A percentile compares a stretch with the other conserved stretches of the same genome.
These are phyloP conservation scores for Trichoderma koningiopsis DNA, from an alignment of 2,329 filamentous ascomycete species.

Conservation along the genomic window DNA sequence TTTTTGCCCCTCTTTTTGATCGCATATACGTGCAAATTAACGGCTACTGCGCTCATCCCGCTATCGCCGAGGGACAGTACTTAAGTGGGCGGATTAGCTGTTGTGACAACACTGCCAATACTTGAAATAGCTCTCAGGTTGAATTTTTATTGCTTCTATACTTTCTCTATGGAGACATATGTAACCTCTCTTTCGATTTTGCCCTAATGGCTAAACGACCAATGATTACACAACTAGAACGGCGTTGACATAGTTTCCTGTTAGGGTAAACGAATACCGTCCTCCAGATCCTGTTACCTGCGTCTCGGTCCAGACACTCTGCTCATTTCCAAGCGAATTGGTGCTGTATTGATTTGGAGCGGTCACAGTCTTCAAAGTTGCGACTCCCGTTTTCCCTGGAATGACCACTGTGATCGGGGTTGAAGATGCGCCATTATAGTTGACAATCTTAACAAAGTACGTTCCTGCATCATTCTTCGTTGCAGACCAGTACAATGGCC, in stretches of 20 bases:
- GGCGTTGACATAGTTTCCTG: neutral
- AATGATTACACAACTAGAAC: neutral
- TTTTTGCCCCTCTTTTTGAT: too few species aligned
- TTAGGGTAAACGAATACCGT: neutral
- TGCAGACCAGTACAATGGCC: neutral
- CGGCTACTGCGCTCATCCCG: too few species aligned
- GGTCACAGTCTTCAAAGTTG: neutral
- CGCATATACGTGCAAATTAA: too few species aligned
- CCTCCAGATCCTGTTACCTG: neutral
- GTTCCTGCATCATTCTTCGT: neutral
- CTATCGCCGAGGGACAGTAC: too few species aligned
- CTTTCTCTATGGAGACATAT: too few species aligned
- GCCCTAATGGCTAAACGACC: neutral
- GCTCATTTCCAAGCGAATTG: neutral
- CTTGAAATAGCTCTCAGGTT: too few species aligned
- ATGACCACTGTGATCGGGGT: neutral
- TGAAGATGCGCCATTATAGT: neutral
- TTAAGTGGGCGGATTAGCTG: too few species aligned
- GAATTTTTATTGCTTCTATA: too few species aligned
- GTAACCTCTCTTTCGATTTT: too few species aligned
- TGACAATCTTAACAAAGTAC: neutral
- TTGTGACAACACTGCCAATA: too few species aligned
- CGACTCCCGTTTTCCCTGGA: neutral
- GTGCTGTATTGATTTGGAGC: neutral
- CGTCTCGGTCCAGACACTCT: neutral